Base-by-base conservation (phyloP, 2,329 filamentous ascomycete species). In the Lasiodiplodia citricola region DNA sequence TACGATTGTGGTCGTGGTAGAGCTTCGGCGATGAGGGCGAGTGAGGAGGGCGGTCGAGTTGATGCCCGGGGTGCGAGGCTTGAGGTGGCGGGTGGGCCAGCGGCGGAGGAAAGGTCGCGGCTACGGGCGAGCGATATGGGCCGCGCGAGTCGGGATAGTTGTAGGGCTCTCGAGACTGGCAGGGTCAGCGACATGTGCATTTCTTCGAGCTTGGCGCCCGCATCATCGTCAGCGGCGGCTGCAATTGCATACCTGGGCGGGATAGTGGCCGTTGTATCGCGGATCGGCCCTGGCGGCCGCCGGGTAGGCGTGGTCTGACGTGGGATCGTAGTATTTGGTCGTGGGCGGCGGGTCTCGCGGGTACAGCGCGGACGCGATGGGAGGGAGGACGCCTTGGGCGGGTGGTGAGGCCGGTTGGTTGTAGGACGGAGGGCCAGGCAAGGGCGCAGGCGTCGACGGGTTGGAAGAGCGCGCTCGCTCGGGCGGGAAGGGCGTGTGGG, bases 321-420 rank as follows among this genome's bases (percentile, higher is more conserved):
- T 83, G 8, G 83, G 83, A 74, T 85, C 83, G 77, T 85, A 85
- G 78, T 84, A 85, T 74, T 80, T 80, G 66, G 81, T 80, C 21
- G 77, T 73, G n/a, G 79, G 74, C n/a, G 79, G 75, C 70, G 75
- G 76, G 70, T 81, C 80, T 75, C 81, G 80, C 66, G 73, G 66
- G 72, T 80, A 79, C 71, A 79, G 70, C 74, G 77, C 77, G 68
- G 78, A 76, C 74, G 73, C 75, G 73, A 81, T 77, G 72, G 80
- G 75, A 70, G 80, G 81, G 56, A 82, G 77, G 70, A 37, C 57
- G 37, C 79, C 79, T 71, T 78, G 74, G 66, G 79, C 70, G 35
- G 71, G 75, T 16, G 80, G 78, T 51, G 80, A 78, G 54, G 75
- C 68, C 50, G 82, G 81, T 65, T 78, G 76, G 41, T 72, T 73